Base-by-base conservation (phyloP, 2,329 filamentous ascomycete genomes). In the Colletotrichum nymphaeae region DNA sequence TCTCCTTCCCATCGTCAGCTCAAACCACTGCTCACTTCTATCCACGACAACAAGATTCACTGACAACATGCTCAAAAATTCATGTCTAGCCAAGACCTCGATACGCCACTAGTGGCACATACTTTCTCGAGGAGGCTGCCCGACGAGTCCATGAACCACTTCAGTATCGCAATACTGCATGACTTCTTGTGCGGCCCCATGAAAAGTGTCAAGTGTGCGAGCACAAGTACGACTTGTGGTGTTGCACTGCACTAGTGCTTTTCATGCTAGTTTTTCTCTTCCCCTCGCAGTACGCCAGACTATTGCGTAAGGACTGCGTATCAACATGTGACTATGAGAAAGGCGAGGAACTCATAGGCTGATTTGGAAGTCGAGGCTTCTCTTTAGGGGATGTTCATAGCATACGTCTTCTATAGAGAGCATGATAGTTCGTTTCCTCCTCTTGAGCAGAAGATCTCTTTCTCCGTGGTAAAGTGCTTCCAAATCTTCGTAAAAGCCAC, bases 81-180 rank as follows among this genome's bases (percentile, higher is more conserved):
- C 42, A n/a, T 3, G 19, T 56, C 53, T 14, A 22, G 52, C 24
- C 22, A 28, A 52, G 53, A 19, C 26, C 65, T 28, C 22, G 26
- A 46, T 26, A 28, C 65, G 59, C 53, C 65, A 46, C 7, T n/a
- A 42, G 66, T 72, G 26, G 37, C 42, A 69, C 69, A 59, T 69
- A 46, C 67, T 62, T 35, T 59, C 32, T 32, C 49, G 42, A 24
- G n/a, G n/a, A 53, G n/a, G 22, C 30, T 28, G 56, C 42, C 46
- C 56, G 63, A 63, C 42, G n/a, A 5, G 32, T 26, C 11, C 58
- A 42, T 42, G 66, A n/a, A 56, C 32, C 46, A 9, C 52, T 22
- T 5, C 37, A 9, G 28, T n/a, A n/a, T 32, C 16, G 66, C 32
- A 42, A 28, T 22, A 57, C n/a, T 32, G 53, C 69, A 64, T 69